Conservation (phyloP, 768 basidiomycete species). For the Cyclocybe aegerita region DNA sequence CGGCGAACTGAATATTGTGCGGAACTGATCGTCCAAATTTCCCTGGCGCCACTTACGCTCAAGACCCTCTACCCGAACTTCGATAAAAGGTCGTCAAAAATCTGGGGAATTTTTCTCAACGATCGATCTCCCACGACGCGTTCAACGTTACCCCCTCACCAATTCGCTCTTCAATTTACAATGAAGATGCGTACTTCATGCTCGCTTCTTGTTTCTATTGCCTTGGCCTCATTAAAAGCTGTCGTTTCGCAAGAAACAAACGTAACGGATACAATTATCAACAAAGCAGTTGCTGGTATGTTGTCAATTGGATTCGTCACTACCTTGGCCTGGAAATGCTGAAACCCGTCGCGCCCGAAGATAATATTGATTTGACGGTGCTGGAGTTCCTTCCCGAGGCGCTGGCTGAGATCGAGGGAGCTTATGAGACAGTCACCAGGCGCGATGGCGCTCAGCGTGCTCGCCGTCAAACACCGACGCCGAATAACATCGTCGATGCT, state of each 20-base stretch:
- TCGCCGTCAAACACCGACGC: constrained; percentile 16
- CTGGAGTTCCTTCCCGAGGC: constrained; percentile 22
- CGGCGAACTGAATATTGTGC: too few relatives aligned
- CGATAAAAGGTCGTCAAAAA: too few relatives aligned
- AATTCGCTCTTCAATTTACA: neutral
- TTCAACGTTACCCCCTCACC: too few relatives aligned
- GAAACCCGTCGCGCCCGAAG: constrained; percentile 13
- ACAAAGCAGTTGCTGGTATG: constrained; percentile 28
- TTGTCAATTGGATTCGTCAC: neutral
- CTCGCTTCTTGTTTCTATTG: constrained; percentile 14
- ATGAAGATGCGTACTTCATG: constrained; percentile 33
- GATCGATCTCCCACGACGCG: too few relatives aligned
- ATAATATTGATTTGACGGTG: constrained; percentile 28
- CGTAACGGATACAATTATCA: constrained; percentile 22
- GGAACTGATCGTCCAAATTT: too few relatives aligned
- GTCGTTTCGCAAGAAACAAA: constrained; percentile 19
- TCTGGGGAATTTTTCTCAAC: too few relatives aligned
- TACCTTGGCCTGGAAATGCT: neutral
- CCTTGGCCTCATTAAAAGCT: constrained; percentile 7
- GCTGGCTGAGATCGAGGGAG: constrained; percentile 22
- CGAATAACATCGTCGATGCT: constrained; percentile 26
- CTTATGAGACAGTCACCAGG: constrained; percentile 10
- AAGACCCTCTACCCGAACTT: too few relatives aligned
- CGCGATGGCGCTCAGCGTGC: constrained; percentile 6
- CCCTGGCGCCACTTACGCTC: too few relatives aligned